These are phyloP conservation scores for Helichrysum umbraculigerum DNA, from an alignment of 129 eudicot species.

Conservation along the genomic window DNA sequence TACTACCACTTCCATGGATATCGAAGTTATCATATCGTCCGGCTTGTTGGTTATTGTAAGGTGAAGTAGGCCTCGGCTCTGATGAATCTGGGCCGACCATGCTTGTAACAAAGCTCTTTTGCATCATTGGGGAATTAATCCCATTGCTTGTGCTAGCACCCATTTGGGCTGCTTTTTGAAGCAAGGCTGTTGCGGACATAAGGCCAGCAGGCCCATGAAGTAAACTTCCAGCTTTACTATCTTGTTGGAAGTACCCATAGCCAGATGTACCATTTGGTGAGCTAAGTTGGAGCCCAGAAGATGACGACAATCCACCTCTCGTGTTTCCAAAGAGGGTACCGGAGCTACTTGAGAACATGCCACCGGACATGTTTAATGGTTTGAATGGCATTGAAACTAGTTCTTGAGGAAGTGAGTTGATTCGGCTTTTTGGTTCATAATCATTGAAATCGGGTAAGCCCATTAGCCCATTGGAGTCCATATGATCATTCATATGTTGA, in stretches of 20 bases:
- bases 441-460: slow-evolving; percentile 59
- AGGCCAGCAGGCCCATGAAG: slow-evolving; percentile 43
- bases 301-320: slow-evolving; percentile 48
- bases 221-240: slow-evolving; percentile 42
- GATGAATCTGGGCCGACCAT: slow-evolving; percentile 54
- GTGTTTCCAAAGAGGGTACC: slow-evolving; percentile 61
- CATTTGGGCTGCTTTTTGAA: slow-evolving; percentile 77
- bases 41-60: slow-evolving; percentile 23
- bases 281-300: slow-evolving; percentile 78
- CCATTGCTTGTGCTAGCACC: slow-evolving; percentile 54
- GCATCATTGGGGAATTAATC: slow-evolving; percentile 82
- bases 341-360: slow-evolving; percentile 58
- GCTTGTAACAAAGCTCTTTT: slow-evolving; percentile 58
- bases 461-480: slow-evolving; percentile 38
- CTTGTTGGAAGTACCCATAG: slow-evolving; percentile 44
- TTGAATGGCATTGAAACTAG: slow-evolving; percentile 56
- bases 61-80: slow-evolving; percentile 29
- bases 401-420: slow-evolving; percentile 51
- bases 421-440: slow-evolving; percentile 40
- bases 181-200: slow-evolving; percentile 82
- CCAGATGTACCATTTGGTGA: slow-evolving; percentile 43
- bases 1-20: slow-evolving; percentile 28
- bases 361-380: slow-evolving; percentile 62
- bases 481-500: slow-evolving; percentile 40
- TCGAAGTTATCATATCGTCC: slow-evolving; percentile 38